phyloP scores from a whole-genome alignment of 108 stramenopile species.

The Stephanodiscus minutulus region DNA sequence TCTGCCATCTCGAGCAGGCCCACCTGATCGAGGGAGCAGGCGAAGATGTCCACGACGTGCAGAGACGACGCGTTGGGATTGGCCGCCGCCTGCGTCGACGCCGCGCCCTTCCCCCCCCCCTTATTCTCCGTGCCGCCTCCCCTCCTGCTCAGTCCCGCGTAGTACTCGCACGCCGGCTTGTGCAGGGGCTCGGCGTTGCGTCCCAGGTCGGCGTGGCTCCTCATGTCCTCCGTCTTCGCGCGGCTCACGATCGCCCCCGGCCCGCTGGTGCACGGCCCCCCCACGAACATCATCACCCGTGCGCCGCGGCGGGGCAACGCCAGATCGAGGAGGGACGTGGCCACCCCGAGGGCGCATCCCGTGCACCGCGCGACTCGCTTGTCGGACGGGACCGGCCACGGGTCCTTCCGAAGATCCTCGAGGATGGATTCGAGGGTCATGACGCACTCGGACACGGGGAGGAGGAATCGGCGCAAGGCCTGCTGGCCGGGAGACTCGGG shows the following conservation, averaged over 20 bases:
- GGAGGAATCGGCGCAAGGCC: conserved; percentile 88
- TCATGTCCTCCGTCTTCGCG: conserved; percentile 90
- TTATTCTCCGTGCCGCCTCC: conserved; percentile 15
- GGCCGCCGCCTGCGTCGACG: conserved; percentile 37
- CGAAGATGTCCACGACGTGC: conserved; percentile 98
- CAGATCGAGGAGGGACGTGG: conserved; percentile 88
- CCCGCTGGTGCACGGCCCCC: conserved; percentile 97
- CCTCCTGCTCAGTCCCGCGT: conserved; percentile 76
- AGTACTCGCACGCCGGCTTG: conserved; percentile 94
- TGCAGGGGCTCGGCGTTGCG: conserved; percentile 89
- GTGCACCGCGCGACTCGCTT: conserved; percentile 93
- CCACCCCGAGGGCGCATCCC: conserved; percentile 89
- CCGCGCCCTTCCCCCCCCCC: conserved; percentile 47
- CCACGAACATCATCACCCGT: conserved; percentile 95
- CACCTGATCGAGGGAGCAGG: conserved; percentile 97
- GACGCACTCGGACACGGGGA: conserved; percentile 92
- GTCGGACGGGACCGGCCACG: conserved; percentile 94
- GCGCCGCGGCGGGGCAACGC: conserved; percentile 92
- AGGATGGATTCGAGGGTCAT: conserved; percentile 93
- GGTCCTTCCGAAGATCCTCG: conserved; percentile 96
- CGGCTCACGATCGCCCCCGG: conserved; percentile 92
- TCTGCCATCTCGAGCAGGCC: conserved; percentile 96
- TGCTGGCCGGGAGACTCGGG: conserved; percentile 61
- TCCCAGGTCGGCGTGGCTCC: conserved; percentile 89
- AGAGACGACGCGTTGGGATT: conserved; percentile 54